phyloP scores from a whole-genome alignment of 768 basidiomycete species.

The Coprinopsis marcescibilis region DNA sequence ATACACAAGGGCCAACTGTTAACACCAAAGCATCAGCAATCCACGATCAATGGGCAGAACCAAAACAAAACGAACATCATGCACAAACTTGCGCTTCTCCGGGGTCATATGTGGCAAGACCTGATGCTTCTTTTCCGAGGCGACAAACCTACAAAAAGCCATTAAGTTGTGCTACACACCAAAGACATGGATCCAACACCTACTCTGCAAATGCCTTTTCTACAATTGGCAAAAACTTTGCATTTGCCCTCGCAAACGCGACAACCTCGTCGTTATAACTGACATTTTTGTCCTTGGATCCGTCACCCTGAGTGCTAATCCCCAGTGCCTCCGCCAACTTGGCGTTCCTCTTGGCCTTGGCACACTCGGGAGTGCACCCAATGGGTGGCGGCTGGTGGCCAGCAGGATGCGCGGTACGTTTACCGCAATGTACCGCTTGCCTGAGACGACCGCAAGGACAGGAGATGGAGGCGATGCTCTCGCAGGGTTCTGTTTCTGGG shows the following conservation, averaged over 20 bases:
- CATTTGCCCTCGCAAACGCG: constrained; percentile 52
- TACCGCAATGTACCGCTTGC: constrained; percentile 70
- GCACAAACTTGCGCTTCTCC: constrained; percentile 78
- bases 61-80: constrained; percentile 44
- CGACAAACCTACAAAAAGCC: constrained; percentile 48
- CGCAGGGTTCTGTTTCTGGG: constrained; percentile 75
- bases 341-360: constrained; percentile 80
- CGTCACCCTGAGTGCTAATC: constrained; percentile 53
- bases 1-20: constrained; percentile 78
- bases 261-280: constrained; percentile 63
- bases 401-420: constrained; percentile 38
- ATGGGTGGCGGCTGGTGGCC: constrained; percentile 31
- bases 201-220: constrained; percentile 83
- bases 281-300: constrained; percentile 23
- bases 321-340: constrained; percentile 88
- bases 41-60: not conserved
- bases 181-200: constrained; percentile 27
- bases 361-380: constrained; percentile 82
- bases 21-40: constrained; percentile 6
- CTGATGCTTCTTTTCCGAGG: constrained; percentile 60
- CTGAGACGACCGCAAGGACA: constrained; percentile 84
- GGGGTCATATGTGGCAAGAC: constrained; percentile 79
- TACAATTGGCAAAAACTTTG: constrained; percentile 63
- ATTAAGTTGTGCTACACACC: constrained; percentile 2
- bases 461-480: constrained; percentile 53